Conservation (phyloP, 805 yeast genomes). For the Clavispora fructus region DNA sequence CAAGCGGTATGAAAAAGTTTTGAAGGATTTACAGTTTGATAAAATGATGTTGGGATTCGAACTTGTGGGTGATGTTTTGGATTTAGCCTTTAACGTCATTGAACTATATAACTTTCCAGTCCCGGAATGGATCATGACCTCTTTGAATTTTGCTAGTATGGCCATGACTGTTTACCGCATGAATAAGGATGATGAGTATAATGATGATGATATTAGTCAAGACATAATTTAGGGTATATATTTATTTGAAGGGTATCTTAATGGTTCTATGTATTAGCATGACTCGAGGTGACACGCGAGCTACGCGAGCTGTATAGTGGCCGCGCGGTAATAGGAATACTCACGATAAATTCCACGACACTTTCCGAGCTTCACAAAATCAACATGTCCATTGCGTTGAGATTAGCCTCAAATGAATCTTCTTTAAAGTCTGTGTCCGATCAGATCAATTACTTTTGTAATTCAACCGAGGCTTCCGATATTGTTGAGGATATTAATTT, state of each 20-base stretch:
- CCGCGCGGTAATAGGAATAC: not conserved
- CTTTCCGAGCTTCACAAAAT: not conserved
- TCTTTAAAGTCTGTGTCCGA: not conserved
- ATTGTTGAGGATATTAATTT: not conserved
- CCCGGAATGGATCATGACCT: constrained; percentile 39
- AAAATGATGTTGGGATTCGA: constrained; percentile 37
- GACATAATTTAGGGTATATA: constrained; percentile 25
- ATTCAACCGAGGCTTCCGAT: not conserved
- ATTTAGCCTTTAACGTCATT: constrained; percentile 34
- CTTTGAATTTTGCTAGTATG: constrained; percentile 38
- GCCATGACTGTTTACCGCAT: constrained; percentile 44
- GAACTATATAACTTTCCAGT: constrained; percentile 32
- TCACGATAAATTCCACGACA: not conserved
- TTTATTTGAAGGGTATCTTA: not conserved
- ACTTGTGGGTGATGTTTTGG: constrained; percentile 38
- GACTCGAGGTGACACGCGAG: no score
- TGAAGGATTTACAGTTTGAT: constrained; percentile 39
- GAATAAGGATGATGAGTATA: constrained; percentile 44
- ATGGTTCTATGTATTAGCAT: no score
- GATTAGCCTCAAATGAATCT: constrained; percentile 1
- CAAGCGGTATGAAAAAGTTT: constrained; percentile 33
- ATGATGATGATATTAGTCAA: constrained; percentile 39
- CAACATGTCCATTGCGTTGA: constrained; percentile 8
- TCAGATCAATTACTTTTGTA: not conserved
- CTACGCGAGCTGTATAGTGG: not conserved